phyloP scores from a whole-genome alignment of 805 yeast genomes.

The Monosporozyma yasuniensis region DNA sequence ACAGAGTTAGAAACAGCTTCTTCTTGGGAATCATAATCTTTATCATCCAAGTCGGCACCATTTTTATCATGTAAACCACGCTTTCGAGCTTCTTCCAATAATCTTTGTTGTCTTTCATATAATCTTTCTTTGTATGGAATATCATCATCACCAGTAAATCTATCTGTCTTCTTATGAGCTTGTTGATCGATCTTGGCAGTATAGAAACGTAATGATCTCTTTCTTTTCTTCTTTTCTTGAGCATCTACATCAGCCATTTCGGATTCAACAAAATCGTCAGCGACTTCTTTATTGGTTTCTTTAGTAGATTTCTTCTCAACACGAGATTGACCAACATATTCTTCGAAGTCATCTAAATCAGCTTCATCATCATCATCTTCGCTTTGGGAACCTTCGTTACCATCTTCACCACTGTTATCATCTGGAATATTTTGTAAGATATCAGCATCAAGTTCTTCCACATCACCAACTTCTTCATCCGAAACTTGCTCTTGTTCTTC shows the following conservation, averaged over 20 bases:
- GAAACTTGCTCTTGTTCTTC: conserved; percentile 14
- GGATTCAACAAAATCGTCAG: conserved; percentile 59
- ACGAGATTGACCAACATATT: conserved; percentile 48
- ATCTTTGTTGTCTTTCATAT: conserved; percentile 81
- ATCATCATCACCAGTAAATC: conserved; percentile 75
- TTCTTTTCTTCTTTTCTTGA: conserved; percentile 76
- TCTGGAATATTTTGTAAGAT: conserved; percentile 20
- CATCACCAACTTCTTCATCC: conserved; percentile 11
- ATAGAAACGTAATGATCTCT: conserved; percentile 82
- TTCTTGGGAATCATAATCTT: conserved; percentile 42
- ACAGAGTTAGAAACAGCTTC: conserved; percentile 34
- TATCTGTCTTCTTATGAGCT: conserved; percentile 50
- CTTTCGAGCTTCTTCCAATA: conserved; percentile 77
- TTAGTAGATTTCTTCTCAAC: conserved; percentile 30
- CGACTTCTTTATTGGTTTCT: conserved; percentile 12
- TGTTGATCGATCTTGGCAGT: conserved; percentile 93
- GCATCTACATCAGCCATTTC: conserved; percentile 72
- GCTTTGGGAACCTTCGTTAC: conserved; percentile 5
- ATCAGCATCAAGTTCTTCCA: conserved; percentile 14
- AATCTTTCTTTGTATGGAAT: conserved; percentile 85
- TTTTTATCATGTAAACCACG: conserved; percentile 57
- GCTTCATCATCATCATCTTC: conserved; percentile 21
- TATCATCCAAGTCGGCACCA: conserved; percentile 49
- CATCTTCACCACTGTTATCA: conserved; percentile 16
- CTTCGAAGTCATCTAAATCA: conserved; percentile 36